These are phyloP conservation scores for Paecilomyces dactylethromorphus DNA, from an alignment of 2,329 filamentous ascomycete species.

Conservation along the genomic window DNA sequence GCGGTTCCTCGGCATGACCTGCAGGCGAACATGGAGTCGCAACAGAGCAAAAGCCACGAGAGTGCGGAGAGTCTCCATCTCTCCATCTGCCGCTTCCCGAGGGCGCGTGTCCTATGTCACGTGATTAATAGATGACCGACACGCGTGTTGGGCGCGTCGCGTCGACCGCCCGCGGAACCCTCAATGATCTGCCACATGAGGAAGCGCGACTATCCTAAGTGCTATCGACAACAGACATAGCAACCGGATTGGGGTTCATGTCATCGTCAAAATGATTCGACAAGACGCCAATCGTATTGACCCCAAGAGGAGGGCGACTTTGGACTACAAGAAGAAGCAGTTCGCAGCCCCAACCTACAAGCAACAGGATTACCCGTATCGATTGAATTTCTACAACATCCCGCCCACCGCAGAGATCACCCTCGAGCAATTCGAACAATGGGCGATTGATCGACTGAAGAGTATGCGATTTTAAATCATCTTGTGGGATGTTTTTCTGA, in stretches of 20 bases:
- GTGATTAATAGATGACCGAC: not conserved
- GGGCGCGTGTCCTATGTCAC: not conserved
- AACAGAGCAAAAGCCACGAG: not conserved
- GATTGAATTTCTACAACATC: constrained; percentile 84
- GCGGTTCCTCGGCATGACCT: not conserved
- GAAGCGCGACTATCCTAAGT: not conserved
- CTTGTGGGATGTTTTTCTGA: constrained; percentile 5
- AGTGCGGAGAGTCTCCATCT: not conserved
- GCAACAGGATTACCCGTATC: constrained; percentile 71
- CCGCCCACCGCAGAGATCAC: constrained; percentile 92
- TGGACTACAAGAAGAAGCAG: constrained; percentile 79
- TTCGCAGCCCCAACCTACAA: constrained; percentile 73
- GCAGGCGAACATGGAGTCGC: not conserved
- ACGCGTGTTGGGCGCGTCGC: not conserved
- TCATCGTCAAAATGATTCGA: constrained; percentile 32
- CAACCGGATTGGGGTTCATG: not conserved
- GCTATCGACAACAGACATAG: not conserved
- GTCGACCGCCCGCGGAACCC: not conserved
- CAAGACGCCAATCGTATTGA: constrained; percentile 39
- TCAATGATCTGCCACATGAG: not conserved
- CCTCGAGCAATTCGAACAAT: constrained; percentile 96
- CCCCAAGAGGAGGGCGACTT: constrained; percentile 66
- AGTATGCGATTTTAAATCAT: constrained; percentile 42
- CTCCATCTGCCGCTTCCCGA: not conserved
- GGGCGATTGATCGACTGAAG: constrained; percentile 88